Evolutionary conservation across 495 filamentous ascomycete species (phyloP).

Genomic region (Penicillium turbatum): DNA sequence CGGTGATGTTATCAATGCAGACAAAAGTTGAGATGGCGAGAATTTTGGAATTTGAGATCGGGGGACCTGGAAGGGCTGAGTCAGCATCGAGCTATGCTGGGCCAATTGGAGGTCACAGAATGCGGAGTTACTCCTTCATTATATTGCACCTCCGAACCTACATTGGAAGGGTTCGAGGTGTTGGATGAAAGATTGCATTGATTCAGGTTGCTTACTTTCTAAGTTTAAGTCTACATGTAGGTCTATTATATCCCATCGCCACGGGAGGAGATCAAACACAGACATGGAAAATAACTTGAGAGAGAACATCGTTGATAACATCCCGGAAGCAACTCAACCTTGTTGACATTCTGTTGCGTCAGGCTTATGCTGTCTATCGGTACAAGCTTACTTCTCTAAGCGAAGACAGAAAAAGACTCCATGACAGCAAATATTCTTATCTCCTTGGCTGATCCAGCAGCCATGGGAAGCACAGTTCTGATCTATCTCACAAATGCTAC

Average conservation of each 20-base stretch:
- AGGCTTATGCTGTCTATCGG: not conserved
- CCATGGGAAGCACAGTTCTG: slow-evolving; percentile 8
- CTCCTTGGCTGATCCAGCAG: slow-evolving; percentile 22
- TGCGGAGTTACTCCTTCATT: slow-evolving; percentile 1
- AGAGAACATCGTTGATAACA: too few relatives aligned
- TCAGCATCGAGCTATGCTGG: not conserved
- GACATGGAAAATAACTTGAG: too few relatives aligned
- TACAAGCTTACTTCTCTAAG: not conserved
- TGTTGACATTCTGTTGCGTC: not conserved
- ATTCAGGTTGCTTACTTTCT: too few relatives aligned
- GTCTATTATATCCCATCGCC: too few relatives aligned
- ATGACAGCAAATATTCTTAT: not conserved
- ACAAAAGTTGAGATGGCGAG: not conserved
- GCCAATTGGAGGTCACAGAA: slow-evolving; percentile 5
- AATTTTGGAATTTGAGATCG: slow-evolving; percentile 8
- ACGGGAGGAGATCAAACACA: too few relatives aligned
- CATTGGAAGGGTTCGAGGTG: too few relatives aligned
- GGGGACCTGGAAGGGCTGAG: slow-evolving; percentile 1
- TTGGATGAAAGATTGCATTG: too few relatives aligned
- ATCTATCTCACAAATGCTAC: slow-evolving; percentile 13
- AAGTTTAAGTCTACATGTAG: too few relatives aligned
- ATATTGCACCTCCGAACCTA: too few relatives aligned
- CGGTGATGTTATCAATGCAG: not conserved
- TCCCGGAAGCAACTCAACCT: not conserved
- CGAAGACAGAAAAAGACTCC: not conserved